A percentile compares a stretch with the other conserved stretches of the same genome.
Evolutionary conservation across 169 alveolate species (phyloP).

Genomic region (Eimeria praecox): DNA sequence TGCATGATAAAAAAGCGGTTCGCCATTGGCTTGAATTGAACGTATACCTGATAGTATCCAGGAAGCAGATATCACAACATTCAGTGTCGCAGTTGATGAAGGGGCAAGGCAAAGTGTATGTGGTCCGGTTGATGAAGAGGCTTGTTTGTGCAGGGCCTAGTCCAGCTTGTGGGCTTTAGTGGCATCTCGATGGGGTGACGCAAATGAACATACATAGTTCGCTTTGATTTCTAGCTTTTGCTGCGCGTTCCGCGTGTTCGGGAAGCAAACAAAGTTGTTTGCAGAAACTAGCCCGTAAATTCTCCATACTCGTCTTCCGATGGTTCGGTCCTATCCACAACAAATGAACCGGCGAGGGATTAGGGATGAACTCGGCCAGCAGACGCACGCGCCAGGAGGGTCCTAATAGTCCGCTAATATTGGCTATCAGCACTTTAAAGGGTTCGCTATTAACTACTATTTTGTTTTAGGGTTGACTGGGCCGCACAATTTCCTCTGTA

Average conservation of each 20-base stretch:
- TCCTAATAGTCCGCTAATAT: background rate
- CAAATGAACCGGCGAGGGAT: background rate
- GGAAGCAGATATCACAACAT: background rate
- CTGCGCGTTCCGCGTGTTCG: slow-evolving; percentile 85
- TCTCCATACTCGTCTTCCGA: slow-evolving; percentile 91
- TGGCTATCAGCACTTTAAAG: background rate
- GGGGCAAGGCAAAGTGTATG: background rate
- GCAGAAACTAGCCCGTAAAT: slow-evolving; percentile 92
- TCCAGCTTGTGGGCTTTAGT: background rate
- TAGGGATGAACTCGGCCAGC: background rate
- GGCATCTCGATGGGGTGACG: background rate
- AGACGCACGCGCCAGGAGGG: background rate
- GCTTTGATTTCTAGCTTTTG: slow-evolving; percentile 89
- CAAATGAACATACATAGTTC: slow-evolving; percentile 78
- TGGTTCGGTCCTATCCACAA: slow-evolving; percentile 87
- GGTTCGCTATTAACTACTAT: background rate
- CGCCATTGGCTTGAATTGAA: slow-evolving; percentile 85
- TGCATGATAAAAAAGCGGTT: slow-evolving; percentile 89
- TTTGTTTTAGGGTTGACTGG: background rate
- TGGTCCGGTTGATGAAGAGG: background rate
- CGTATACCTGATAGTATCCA: slow-evolving; percentile 82
- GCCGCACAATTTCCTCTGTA: slow-evolving; percentile 83
- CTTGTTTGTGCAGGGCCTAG: background rate
- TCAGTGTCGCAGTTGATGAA: background rate
- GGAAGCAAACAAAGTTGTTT: slow-evolving; percentile 91